Conservation (phyloP, 1,284 basidiomycete species). For the Ustilago sp. region DNA sequence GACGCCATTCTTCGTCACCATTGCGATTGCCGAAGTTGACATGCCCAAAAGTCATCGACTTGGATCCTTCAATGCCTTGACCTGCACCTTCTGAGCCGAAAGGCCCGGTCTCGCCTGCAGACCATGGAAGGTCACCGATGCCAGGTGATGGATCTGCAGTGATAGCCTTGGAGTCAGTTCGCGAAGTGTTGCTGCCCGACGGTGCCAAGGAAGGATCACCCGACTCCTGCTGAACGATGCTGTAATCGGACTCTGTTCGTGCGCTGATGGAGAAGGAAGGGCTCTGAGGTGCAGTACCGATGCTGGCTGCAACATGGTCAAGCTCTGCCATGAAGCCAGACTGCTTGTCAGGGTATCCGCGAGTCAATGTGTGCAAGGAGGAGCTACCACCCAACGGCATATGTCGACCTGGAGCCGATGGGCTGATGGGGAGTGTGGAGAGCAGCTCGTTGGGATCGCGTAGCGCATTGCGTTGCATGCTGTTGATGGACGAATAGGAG, state of each 20-base stretch:
- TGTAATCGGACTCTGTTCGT: slow-evolving; percentile 53
- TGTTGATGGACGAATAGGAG: slow-evolving; percentile 60
- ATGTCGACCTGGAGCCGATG: slow-evolving; percentile 33
- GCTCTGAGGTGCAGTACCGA: slow-evolving; percentile 38
- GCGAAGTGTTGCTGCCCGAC: slow-evolving; percentile 22
- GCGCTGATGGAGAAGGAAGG: slow-evolving; percentile 61
- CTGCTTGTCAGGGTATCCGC: slow-evolving; percentile 29
- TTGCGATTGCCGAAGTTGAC: slow-evolving; percentile 35
- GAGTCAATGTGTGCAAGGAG: slow-evolving; percentile 43
- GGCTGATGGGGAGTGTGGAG: slow-evolving; percentile 35
- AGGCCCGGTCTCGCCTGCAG: slow-evolving; percentile 62
- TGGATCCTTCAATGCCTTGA: slow-evolving; percentile 24
- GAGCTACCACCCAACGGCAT: slow-evolving; percentile 35
- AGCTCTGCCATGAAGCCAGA: slow-evolving; percentile 45
- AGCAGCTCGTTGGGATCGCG: slow-evolving; percentile 28
- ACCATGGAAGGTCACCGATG: slow-evolving; percentile 62
- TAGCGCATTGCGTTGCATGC: slow-evolving; percentile 29
- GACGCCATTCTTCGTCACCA: slow-evolving; percentile 46
- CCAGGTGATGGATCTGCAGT: slow-evolving; percentile 38
- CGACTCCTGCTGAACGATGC: slow-evolving; percentile 32
- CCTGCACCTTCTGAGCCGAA: slow-evolving; percentile 41
- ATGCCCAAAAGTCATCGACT: slow-evolving; percentile 41
- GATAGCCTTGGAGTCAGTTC: not conserved
- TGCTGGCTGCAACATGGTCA: slow-evolving; percentile 31
- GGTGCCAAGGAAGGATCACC: slow-evolving; percentile 19